Percentiles rank a stretch among this genome's conserved stretches.
These are phyloP conservation scores for Porphyrellus sp. DNA, from an alignment of 1,284 basidiomycete genomes.

Conservation along the genomic window DNA sequence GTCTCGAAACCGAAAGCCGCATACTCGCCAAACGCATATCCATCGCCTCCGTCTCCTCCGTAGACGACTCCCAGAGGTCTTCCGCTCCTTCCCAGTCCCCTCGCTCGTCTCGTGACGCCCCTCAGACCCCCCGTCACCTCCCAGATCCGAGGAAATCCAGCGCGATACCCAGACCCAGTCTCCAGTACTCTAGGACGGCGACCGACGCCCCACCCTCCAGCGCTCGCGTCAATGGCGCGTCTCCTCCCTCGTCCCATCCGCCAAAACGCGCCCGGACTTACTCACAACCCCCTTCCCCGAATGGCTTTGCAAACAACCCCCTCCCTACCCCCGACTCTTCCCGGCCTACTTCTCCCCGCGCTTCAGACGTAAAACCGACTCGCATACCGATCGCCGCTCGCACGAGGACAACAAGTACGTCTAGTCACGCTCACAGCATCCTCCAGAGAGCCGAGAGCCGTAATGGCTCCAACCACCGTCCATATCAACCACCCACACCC, in stretches of 20 bases:
- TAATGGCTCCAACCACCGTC: slow-evolving; percentile 20
- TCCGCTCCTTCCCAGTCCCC: slow-evolving; percentile 17
- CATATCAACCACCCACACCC: slow-evolving; percentile 30
- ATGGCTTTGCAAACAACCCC: slow-evolving; percentile 28
- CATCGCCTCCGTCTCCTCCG: slow-evolving; percentile 59
- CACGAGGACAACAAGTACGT: slow-evolving; percentile 41
- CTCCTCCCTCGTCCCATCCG: slow-evolving; percentile 13
- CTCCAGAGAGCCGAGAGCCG: slow-evolving; percentile 31
- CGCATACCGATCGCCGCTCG: slow-evolving; percentile 50
- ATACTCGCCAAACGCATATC: slow-evolving; percentile 71
- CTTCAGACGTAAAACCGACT: slow-evolving; percentile 40
- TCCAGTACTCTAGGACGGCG: slow-evolving; percentile 35
- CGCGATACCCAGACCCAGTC: slow-evolving; percentile 48
- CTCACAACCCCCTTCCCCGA: slow-evolving; percentile 46
- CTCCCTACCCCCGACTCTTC: slow-evolving; percentile 36
- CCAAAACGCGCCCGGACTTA: slow-evolving; percentile 50
- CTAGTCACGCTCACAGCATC: slow-evolving; percentile 38
- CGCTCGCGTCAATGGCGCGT: slow-evolving; percentile 25
- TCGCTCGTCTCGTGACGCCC: slow-evolving; percentile 21
- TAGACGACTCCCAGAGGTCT: slow-evolving; percentile 37
- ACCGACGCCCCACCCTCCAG: slow-evolving; percentile 19
- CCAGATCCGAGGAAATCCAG: slow-evolving; percentile 37
- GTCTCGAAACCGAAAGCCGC: slow-evolving; percentile 70
- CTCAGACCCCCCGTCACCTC: slow-evolving; percentile 18
- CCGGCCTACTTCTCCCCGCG: slow-evolving; percentile 41